These are phyloP conservation scores for Coemansia guatemalensis DNA, from an alignment of 192 early-diverging fungal species.

Conservation along the genomic window DNA sequence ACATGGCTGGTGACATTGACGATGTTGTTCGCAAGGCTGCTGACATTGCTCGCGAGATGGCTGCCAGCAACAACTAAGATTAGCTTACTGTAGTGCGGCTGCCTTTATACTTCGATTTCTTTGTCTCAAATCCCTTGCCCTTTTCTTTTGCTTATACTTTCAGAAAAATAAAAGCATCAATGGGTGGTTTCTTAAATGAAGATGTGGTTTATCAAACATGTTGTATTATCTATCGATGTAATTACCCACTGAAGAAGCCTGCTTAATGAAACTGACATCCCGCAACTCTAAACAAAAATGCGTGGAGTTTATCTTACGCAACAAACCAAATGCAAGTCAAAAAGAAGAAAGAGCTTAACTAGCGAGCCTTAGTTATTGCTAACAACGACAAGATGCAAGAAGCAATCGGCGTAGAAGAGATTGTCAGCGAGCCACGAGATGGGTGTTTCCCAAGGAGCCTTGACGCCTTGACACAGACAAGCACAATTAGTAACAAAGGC, in stretches of 20 bases:
- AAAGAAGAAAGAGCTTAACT: too few species aligned
- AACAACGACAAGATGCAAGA: conserved; percentile 73
- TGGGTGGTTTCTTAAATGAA: too few species aligned
- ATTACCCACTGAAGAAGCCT: too few species aligned
- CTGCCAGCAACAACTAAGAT: conserved; percentile 49
- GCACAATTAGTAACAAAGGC: conserved; percentile 43
- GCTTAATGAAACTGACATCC: neutral
- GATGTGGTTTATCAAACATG: too few species aligned
- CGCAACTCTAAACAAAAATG: too few species aligned
- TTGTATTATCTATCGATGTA: too few species aligned
- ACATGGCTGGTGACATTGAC: conserved; percentile 96
- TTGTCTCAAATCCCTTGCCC: too few species aligned
- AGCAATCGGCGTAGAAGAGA: conserved; percentile 77
- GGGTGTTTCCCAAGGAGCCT: conserved; percentile 68
- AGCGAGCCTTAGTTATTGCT: neutral
- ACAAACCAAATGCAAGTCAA: too few species aligned
- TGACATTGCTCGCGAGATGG: conserved; percentile 71
- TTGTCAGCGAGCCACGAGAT: conserved; percentile 74
- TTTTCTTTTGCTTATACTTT: too few species aligned
- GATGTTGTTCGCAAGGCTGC: conserved; percentile 92
- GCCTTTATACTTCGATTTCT: too few species aligned
- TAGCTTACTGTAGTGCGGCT: neutral
- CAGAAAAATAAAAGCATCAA: too few species aligned
- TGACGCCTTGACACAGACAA: conserved; percentile 71
- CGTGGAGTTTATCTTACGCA: too few species aligned